Evolutionary conservation across 345 rosid species (phyloP).

Genomic region (Dimocarpus longan): DNA sequence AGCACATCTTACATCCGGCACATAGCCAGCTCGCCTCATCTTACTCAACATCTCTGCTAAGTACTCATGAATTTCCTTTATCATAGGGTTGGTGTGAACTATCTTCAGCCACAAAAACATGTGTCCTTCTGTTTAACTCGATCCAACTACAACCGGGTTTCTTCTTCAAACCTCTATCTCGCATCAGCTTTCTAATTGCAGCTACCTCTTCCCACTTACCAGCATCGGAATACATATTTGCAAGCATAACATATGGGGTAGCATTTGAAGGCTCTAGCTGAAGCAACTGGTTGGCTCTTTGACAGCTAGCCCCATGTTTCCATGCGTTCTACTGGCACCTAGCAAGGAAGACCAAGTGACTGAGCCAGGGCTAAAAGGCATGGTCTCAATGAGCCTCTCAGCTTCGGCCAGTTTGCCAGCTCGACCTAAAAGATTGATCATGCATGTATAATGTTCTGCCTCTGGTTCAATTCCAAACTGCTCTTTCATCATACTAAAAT

Average conservation of each 20-base stretch:
- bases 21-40: constrained; percentile 74
- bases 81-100: constrained; percentile 80
- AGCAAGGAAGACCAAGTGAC: constrained; percentile 83
- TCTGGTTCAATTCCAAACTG: constrained; percentile 75
- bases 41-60: constrained; percentile 65
- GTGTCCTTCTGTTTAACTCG: constrained; percentile 59
- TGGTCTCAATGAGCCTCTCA: constrained; percentile 64
- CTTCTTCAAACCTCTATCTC: constrained; percentile 74
- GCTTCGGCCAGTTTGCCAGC: constrained; percentile 83
- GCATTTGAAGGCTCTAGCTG: constrained; percentile 73
- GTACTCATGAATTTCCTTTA: constrained; percentile 53
- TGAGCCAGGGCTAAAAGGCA: constrained; percentile 71
- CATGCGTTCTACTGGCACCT: constrained; percentile 76
- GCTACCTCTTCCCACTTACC: constrained; percentile 81
- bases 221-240: constrained; percentile 67
- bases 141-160: constrained; percentile 95
- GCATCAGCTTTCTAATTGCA: constrained; percentile 68
- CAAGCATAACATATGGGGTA: constrained; percentile 79
- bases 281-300: constrained; percentile 66
- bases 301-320: constrained; percentile 62
- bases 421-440: constrained; percentile 84
- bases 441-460: constrained; percentile 84
- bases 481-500: constrained; percentile 69
- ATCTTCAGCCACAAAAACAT: constrained; percentile 88
- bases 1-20: constrained; percentile 72